Base-by-base conservation (phyloP, 2,329 filamentous ascomycete species). In the Chrysoporthe deuterocubensis region DNA sequence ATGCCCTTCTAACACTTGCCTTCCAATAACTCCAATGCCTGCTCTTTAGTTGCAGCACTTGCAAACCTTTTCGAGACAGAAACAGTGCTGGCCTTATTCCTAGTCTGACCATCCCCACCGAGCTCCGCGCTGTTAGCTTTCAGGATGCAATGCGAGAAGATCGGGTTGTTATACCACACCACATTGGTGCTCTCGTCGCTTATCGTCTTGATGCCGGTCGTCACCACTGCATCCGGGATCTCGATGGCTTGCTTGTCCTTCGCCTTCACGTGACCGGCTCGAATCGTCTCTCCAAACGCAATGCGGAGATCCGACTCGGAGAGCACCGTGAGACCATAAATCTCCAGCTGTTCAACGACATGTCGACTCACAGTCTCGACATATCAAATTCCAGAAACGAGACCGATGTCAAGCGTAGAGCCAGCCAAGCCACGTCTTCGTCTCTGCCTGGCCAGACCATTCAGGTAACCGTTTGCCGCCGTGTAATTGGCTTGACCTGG, bases 321-420 rank as follows among this genome's bases (percentile, higher is more conserved):
- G 3, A 64, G 26, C 8, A 16, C 9, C n/a, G 34, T 44, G 14
- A 64, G 16, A 7, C 26, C 40, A 16, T 54, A 63, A 62, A 62
- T 69, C n/a, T 54, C 52, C 11, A 73, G 64, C 54, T 67, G 54
- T 11, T 67, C 54, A 26, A 64, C 40, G n/a, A 65, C 66, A 1
- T 43, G n/a, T 16, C 67, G 67, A 26, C 62, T 61, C 26, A 69
- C 54, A 58, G 72, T 71, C 3, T 71, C 70, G 34, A 83, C 74
- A 67, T 81, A 83, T 0, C 84, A 84, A 0, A 80, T 70, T 6
- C 81, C 84, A 0, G 78, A 66, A 0, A 85, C 72, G 6, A 72
- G 64, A 1, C 80, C 78, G 4, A 84, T 76, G 62, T 80, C 71
- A 40, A 84, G 74, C 1, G 75, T 74, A 0, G 78, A 79, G 0